Conservation (phyloP, 2,329 filamentous ascomycete genomes). For the Magnaporthiopsis rhizophila region DNA sequence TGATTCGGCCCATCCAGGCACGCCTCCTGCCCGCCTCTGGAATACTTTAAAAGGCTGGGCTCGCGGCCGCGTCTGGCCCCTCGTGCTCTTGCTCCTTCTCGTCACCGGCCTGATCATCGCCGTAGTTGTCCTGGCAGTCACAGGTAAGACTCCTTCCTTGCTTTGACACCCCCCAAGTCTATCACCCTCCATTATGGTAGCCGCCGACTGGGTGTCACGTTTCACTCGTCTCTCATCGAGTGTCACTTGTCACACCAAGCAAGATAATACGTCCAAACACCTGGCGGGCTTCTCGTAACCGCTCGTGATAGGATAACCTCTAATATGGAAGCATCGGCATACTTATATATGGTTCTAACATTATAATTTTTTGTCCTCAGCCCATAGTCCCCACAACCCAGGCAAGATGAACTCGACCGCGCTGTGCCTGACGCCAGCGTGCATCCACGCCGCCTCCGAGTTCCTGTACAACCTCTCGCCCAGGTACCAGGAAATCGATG, state of each 20-base stretch:
- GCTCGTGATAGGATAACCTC: neutral
- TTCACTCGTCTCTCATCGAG: neutral
- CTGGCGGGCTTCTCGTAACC: neutral
- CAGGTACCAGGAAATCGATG: conserved; percentile 52
- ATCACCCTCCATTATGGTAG: neutral
- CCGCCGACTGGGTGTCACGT: neutral
- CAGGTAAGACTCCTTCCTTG: neutral
- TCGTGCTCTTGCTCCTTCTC: neutral
- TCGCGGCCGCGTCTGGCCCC: neutral
- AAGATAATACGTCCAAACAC: neutral
- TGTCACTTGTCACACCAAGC: neutral
- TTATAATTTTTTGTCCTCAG: neutral
- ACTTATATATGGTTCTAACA: neutral
- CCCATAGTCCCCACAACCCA: neutral
- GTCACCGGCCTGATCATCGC: conserved; percentile 12
- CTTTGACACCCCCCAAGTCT: neutral
- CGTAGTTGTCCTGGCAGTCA: conserved; percentile 7
- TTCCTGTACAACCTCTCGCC: conserved; percentile 55
- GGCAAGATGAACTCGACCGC: conserved; percentile 12
- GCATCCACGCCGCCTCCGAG: conserved; percentile 54
- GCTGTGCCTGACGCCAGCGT: conserved; percentile 50
- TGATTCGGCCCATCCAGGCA: neutral
- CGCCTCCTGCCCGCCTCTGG: neutral
- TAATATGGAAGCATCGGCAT: neutral
- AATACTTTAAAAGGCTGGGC: conserved; percentile 4